phyloP scores from a whole-genome alignment of 805 yeast genomes.

The Brettanomyces bruxellensis region DNA sequence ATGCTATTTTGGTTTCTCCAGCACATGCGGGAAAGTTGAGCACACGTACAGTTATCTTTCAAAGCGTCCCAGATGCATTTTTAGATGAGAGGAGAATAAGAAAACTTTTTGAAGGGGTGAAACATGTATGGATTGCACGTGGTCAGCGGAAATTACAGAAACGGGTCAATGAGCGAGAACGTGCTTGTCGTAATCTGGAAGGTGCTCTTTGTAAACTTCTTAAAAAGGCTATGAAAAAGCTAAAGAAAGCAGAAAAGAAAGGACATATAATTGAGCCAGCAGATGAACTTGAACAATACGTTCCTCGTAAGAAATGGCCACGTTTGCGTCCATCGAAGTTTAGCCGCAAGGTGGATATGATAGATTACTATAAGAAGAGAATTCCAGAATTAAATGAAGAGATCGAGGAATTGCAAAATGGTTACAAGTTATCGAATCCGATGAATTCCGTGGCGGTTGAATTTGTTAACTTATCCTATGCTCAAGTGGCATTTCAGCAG shows the following conservation, averaged over 20 bases:
- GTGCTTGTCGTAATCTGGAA: conserved; percentile 57
- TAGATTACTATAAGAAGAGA: conserved; percentile 45
- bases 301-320: conserved; percentile 66
- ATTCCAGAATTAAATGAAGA: conserved; percentile 51
- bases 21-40: conserved; percentile 64
- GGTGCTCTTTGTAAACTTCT: conserved; percentile 51
- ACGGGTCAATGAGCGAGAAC: conserved; percentile 50
- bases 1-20: conserved; percentile 74
- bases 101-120: conserved; percentile 75
- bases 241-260: conserved; percentile 60
- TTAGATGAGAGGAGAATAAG: conserved; percentile 64
- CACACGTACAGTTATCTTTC: conserved; percentile 77
- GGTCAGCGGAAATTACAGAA: conserved; percentile 43
- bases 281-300: conserved; percentile 44
- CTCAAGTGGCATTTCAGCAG: conserved; percentile 64
- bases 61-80: conserved; percentile 69
- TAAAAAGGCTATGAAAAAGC: conserved; percentile 52
- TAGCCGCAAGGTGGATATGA: conserved; percentile 58
- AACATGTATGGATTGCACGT: conserved; percentile 72
- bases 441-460: conserved; percentile 76
- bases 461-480: conserved; percentile 66
- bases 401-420: conserved; percentile 44
- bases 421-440: conserved; percentile 40
- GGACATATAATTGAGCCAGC: conserved; percentile 35
- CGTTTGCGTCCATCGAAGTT: conserved; percentile 33